Base-by-base conservation (phyloP, 2,329 filamentous ascomycete species). In the Chaetomium sp. region DNA sequence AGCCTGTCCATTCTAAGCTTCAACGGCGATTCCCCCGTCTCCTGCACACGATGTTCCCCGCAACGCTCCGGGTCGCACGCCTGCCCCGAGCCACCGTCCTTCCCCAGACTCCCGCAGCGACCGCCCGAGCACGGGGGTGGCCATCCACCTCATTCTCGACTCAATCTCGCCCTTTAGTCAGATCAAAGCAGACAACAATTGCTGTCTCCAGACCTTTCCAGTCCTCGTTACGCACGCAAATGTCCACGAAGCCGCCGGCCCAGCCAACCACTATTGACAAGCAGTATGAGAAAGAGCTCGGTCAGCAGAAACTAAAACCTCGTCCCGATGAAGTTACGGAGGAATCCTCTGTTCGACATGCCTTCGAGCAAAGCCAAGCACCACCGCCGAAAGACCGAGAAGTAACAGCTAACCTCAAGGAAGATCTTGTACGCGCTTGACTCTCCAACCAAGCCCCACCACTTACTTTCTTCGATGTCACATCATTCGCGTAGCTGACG, bases 281-380 rank as follows among this genome's bases (percentile, higher is more conserved):
- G 43, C 74, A 86, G 61, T 72, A 72, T 35, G 86, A 88, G 67
- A 75, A 76, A 47, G 73, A 77, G 60, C 63, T 82, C 7, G 76
- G 70, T 10, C 63, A 83, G 48, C 67, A 81, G 66, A 79, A 79
- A 65, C 71, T 91, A n/a, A 67, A 80, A 55, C 66, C 80, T 2
- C 70, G 80, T 34, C 87, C 87, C 0, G 79, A 81, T 41, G 68
- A 73, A 6, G 86, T 91, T 0, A 80, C 84, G 0, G 70, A 71
- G 27, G 76, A 75, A 43, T 91, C 86, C 1, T 74, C 72, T 9
- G 71, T 76, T 12, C 77, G 80, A 54, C 74, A 76, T 60, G 70
- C 80, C 48, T 70, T 79, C 41, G 74, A 81, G 66, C 62, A 69
- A 46, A 54, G 55, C 62, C 62, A 67, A 50, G 56, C 61, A 6